Conservation (phyloP, 805 yeast genomes). For the Schizosaccharomyces octosporus region DNA sequence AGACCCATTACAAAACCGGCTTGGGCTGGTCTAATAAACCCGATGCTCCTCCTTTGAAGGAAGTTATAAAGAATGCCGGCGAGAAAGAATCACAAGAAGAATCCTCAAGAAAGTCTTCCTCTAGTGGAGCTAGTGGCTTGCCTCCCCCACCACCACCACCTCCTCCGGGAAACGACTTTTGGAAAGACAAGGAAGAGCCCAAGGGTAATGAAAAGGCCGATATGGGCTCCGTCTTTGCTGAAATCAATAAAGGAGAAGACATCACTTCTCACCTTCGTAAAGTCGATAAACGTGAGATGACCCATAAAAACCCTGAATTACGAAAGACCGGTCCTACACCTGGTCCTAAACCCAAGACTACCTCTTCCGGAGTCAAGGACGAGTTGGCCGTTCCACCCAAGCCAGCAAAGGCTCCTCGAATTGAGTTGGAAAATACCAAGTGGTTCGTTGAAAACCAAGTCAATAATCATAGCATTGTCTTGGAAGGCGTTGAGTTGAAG, state of each 20-base stretch:
- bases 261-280: slow-evolving; percentile 73
- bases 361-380: slow-evolving; percentile 48
- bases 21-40: slow-evolving; percentile 52
- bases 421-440: slow-evolving; percentile 60
- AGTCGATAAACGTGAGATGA: slow-evolving; percentile 81
- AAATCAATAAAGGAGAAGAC: slow-evolving; percentile 58
- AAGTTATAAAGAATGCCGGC: slow-evolving; percentile 27
- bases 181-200: slow-evolving; percentile 15
- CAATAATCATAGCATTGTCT: slow-evolving; percentile 33
- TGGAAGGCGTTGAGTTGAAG: slow-evolving; percentile 50
- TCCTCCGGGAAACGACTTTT: slow-evolving; percentile 56
- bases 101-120: slow-evolving; percentile 16
- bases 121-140: slow-evolving; percentile 11
- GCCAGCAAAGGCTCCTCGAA: slow-evolving; percentile 24
- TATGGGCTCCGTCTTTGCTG: slow-evolving; percentile 76
- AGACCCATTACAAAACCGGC: slow-evolving; percentile 65
- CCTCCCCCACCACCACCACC: slow-evolving; percentile 84
- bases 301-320: slow-evolving; percentile 71
- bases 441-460: slow-evolving; percentile 74
- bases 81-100: slow-evolving; percentile 9
- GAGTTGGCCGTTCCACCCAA: slow-evolving; percentile 15
- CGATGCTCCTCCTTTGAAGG: slow-evolving; percentile 8
- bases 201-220: slow-evolving; percentile 21
- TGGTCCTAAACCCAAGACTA: slow-evolving; percentile 31
- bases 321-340: slow-evolving; percentile 33